Conservation (phyloP, 306 rosid genomes). For the Cucurbita pepo region DNA sequence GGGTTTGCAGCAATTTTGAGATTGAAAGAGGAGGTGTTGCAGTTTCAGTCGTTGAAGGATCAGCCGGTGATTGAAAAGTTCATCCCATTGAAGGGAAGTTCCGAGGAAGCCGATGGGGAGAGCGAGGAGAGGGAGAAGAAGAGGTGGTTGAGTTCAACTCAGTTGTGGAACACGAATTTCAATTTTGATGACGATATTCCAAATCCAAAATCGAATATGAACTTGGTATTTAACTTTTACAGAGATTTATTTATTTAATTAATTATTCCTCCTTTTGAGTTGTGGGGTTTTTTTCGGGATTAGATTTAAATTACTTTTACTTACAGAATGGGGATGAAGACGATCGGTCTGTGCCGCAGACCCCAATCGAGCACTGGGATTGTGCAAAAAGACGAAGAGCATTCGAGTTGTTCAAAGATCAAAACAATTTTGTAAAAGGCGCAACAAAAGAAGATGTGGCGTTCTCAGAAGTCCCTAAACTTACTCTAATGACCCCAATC, state of each 20-base stretch:
- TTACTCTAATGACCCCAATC: conserved; percentile 36
- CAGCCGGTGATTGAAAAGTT: conserved; percentile 22
- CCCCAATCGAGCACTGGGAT: conserved; percentile 12
- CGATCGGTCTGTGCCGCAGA: conserved; percentile 21
- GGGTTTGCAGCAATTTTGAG: conserved; percentile 35
- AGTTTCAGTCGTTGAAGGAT: conserved; percentile 17
- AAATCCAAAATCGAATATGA: conserved; percentile 11
- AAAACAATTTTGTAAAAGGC: conserved; percentile 9
- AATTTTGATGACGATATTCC: neutral
- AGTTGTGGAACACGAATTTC: conserved; percentile 41
- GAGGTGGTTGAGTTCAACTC: conserved; percentile 42
- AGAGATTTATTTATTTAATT: neutral
- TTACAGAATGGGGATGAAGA: conserved; percentile 37
- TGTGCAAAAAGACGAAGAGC: conserved; percentile 24
- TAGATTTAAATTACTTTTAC: neutral
- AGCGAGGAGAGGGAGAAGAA: neutral
- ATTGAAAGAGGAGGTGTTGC: conserved; percentile 36
- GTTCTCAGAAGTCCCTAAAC: conserved; percentile 32
- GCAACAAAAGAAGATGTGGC: conserved; percentile 23
- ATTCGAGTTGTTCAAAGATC: conserved; percentile 26
- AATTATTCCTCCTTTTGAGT: neutral
- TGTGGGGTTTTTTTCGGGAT: neutral
- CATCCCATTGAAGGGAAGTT: conserved; percentile 13
- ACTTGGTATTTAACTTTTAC: conserved; percentile 8
- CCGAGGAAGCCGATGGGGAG: conserved; percentile 12